A percentile compares a stretch with the other conserved stretches of the same genome.
Evolutionary conservation across 1,284 basidiomycete genomes (phyloP).

Genomic region (Pholiota adiposa): DNA sequence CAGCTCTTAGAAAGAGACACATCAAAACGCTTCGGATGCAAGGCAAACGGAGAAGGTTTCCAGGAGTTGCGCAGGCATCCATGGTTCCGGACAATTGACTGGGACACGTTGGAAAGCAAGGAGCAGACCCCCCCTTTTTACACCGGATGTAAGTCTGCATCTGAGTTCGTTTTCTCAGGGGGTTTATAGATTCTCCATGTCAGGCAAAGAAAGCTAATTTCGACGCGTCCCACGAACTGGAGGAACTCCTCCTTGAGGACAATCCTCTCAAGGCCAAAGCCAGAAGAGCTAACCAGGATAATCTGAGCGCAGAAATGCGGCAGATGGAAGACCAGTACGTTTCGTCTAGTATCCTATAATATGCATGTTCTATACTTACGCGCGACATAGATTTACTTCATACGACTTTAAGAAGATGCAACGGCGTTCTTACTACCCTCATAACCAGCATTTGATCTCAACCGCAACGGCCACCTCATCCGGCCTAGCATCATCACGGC

Average conservation of each 20-base stretch:
- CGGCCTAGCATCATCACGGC: conserved; percentile 51
- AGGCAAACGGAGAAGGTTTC: conserved; percentile 76
- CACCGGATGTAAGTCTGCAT: conserved; percentile 77
- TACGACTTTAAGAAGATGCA: conserved; percentile 87
- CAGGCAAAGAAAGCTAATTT: conserved; percentile 98
- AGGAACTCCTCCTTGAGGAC: conserved; percentile 94
- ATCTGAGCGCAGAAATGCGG: conserved; percentile 87
- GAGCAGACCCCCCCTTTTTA: conserved; percentile 84
- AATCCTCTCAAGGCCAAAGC: conserved; percentile 96
- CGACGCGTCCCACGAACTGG: conserved; percentile 98
- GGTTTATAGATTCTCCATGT: conserved; percentile 6
- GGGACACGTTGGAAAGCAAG: conserved; percentile 85
- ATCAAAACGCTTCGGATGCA: conserved; percentile 81
- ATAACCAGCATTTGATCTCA: conserved; percentile 71
- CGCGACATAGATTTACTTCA: conserved; percentile 63
- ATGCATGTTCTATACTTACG: conserved; percentile 6
- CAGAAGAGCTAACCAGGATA: conserved; percentile 89
- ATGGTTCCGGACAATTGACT: conserved; percentile 90
- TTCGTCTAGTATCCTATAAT: too few species aligned
- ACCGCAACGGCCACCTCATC: conserved; percentile 55
- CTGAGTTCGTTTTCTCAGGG: not conserved
- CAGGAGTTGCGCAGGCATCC: conserved; percentile 80
- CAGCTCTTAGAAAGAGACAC: conserved; percentile 89
- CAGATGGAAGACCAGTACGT: conserved; percentile 98
- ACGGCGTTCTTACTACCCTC: conserved; percentile 81